A percentile compares a stretch with the other conserved stretches of the same genome.
Evolutionary conservation across 768 basidiomycete genomes (phyloP).

Genomic region (Tricholoma terreum): DNA sequence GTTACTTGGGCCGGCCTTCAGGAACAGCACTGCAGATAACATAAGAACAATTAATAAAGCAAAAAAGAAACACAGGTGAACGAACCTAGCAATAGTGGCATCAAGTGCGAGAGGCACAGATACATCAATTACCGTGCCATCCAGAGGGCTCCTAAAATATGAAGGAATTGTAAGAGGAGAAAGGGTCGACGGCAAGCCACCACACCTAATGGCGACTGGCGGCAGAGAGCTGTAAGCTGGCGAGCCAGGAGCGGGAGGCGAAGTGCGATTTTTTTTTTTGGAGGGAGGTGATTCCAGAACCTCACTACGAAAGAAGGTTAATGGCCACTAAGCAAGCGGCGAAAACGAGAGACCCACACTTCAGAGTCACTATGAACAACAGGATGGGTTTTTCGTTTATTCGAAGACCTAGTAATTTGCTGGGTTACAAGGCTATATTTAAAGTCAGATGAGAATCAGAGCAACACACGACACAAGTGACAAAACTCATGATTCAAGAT

Average conservation of each 20-base stretch:
- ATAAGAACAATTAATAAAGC: background rate
- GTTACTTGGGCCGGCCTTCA: background rate
- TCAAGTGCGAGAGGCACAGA: background rate
- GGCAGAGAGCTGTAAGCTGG: background rate
- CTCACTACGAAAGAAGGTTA: background rate
- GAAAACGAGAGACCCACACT: background rate
- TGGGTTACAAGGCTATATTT: too few relatives aligned
- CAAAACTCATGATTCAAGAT: too few relatives aligned
- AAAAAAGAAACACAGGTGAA: background rate
- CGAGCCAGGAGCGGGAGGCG: background rate
- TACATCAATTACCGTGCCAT: background rate
- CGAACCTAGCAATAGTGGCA: background rate
- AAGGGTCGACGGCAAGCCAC: background rate
- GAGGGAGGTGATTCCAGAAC: background rate
- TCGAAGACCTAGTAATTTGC: background rate
- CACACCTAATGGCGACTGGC: background rate
- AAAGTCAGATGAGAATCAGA: too few relatives aligned
- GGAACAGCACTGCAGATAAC: background rate
- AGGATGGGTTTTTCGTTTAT: background rate
- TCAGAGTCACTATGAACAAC: background rate
- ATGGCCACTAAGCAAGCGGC: background rate
- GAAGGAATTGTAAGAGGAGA: background rate
- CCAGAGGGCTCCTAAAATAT: background rate
- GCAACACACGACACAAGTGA: too few relatives aligned
- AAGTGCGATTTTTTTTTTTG: background rate